These are phyloP conservation scores for Glycine latifolia DNA, from an alignment of 306 rosid species.

Conservation along the genomic window DNA sequence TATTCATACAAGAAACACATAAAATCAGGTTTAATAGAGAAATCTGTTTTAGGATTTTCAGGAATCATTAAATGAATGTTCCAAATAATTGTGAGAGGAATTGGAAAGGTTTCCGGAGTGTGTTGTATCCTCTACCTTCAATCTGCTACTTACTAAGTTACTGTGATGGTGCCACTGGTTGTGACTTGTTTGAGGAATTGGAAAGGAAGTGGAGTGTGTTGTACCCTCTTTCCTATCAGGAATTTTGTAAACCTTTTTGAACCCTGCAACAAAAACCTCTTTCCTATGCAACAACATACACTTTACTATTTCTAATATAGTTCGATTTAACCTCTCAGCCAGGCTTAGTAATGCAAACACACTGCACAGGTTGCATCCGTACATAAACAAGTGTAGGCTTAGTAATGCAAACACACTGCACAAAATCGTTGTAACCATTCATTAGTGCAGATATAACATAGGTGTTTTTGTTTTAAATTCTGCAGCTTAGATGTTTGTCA, in stretches of 20 bases:
- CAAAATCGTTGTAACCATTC: constrained; percentile 29
- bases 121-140: background rate
- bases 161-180: background rate
- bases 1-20: too few relatives aligned
- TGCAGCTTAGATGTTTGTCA: constrained; percentile 5
- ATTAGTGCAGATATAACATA: constrained; percentile 12
- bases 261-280: too few relatives aligned
- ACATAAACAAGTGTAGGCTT: constrained; percentile 89
- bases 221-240: too few relatives aligned
- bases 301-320: too few relatives aligned
- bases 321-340: too few relatives aligned
- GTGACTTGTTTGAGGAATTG: background rate
- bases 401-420: constrained; percentile 87
- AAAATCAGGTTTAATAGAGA: too few relatives aligned
- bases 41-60: background rate
- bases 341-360: too few relatives aligned
- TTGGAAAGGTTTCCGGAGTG: background rate
- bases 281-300: too few relatives aligned
- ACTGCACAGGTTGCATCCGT: constrained; percentile 89
- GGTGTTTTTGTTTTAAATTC: background rate
- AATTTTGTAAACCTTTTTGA: too few relatives aligned
- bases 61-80: constrained; percentile 14
- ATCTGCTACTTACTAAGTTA: background rate
- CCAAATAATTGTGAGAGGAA: constrained; percentile 8
- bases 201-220: too few relatives aligned